Base-by-base conservation (phyloP, 306 rosid species). In the Cicer pinnatifidum region DNA sequence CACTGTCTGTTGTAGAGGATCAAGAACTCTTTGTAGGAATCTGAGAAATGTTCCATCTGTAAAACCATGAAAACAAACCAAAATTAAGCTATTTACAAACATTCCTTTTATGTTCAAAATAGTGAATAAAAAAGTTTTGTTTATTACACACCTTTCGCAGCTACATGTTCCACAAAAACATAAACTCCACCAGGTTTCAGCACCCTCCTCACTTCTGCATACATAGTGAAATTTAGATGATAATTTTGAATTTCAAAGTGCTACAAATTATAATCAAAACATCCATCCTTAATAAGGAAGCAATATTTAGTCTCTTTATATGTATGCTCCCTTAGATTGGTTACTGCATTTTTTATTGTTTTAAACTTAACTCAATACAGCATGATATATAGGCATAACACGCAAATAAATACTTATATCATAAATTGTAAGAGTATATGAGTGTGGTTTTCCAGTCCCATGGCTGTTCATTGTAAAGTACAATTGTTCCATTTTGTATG, bases 111-210 rank as follows among this genome's bases (percentile, higher is more conserved):
- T 17, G 45, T 79, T 50, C 69, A 72, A 12, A n/a, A 66, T 9
- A 33, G 23, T 7, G 56, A 83, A 68, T 40, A 53, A 13, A 71
- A 52, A 50, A 58, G 77, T 71, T 82, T 8, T 60, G 79, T 17
- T 56, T 54, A 7, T 56, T 54, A 7, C 19, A 38, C 67, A 88
- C 97, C 97, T 91, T 84, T 75, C 5, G 96, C 97, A 43, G 92
- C 96, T 16, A 94, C 96, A 33, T 91, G 97, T 77, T 94, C 98
- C 16, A 89, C 84, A 77, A 89, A 91, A 39, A 87, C 67, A 78
- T 89, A 94, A 12, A 80, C 38, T 53, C 97, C 98, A 56, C 92
- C 96, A 3, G 92, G 97, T 73, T 86, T 79, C 35, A 91, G 82
- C 66, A 94, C 97, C 78, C 97, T 77, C 77, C 52, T 89, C 70